Percentiles rank a stretch among this genome's conserved stretches.
Evolutionary conservation across 192 early-diverging fungal species (phyloP).

Genomic region (Anaeromyces robustus): DNA sequence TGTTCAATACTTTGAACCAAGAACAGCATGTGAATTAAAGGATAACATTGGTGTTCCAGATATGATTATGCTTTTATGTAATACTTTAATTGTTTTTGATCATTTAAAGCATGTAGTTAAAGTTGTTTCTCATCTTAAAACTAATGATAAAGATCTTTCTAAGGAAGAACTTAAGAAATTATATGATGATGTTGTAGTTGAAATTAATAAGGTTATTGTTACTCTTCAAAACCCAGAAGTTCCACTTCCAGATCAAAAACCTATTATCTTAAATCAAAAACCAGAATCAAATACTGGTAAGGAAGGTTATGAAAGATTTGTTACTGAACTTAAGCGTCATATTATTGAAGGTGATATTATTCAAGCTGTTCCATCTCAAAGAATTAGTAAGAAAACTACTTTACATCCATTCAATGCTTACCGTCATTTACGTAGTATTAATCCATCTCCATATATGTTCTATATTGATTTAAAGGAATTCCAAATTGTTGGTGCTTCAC

Average conservation of each 20-base stretch:
- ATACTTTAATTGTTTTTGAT: constrained; percentile 92
- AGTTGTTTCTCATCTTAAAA: constrained; percentile 69
- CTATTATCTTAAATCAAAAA: constrained; percentile 41
- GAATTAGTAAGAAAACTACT: constrained; percentile 67
- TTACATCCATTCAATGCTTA: constrained; percentile 99
- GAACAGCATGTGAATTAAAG: constrained; percentile 48
- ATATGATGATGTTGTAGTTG: constrained; percentile 52
- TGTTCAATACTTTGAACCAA: constrained; percentile 94
- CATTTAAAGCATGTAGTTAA: constrained; percentile 81
- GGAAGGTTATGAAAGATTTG: constrained; percentile 79
- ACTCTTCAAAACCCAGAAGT: constrained; percentile 50
- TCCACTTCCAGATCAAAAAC: constrained; percentile 58
- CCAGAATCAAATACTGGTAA: constrained; percentile 80
- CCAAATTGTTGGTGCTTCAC: constrained; percentile 91
- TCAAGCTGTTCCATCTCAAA: constrained; percentile 91
- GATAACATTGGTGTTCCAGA: constrained; percentile 88
- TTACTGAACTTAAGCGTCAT: constrained; percentile 69
- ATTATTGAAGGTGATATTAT: constrained; percentile 94
- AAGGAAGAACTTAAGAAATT: constrained; percentile 33
- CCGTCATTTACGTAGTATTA: constrained; percentile 80
- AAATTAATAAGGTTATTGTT: constrained; percentile 50
- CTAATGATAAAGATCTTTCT: constrained; percentile 10
- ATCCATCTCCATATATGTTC: constrained; percentile 99
- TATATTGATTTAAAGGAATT: constrained; percentile 89
- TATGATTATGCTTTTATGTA: constrained; percentile 84